Evolutionary conservation across 176 grass and related monocot genomes (phyloP).

Genomic region (Echinochloa phyllopogon): DNA sequence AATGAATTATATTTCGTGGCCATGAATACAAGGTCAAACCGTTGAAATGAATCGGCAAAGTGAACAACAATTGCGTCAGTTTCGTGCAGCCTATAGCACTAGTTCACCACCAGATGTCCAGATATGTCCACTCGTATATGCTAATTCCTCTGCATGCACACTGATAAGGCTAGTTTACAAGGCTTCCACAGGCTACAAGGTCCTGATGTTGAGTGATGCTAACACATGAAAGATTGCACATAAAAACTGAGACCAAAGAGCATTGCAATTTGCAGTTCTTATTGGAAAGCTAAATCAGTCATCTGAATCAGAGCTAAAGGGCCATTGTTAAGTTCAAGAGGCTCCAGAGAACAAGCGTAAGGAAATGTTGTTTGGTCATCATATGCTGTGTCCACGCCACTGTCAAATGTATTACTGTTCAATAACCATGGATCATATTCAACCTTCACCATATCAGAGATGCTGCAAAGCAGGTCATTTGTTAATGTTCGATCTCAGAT

Average conservation of each 20-base stretch:
- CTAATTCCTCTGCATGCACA: no score
- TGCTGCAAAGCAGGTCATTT: not conserved
- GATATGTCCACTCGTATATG: no score
- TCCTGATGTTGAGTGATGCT: no score
- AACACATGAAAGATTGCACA: not conserved
- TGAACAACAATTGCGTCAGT: no score
- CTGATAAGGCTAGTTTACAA: not conserved
- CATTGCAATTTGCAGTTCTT: not conserved
- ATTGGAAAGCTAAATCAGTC: not conserved
- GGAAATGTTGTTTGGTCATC: not conserved
- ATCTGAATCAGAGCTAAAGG: not conserved
- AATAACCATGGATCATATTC: not conserved
- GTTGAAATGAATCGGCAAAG: no score
- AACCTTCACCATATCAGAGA: not conserved
- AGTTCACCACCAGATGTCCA: no score
- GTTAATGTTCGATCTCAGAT: not conserved
- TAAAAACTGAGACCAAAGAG: not conserved
- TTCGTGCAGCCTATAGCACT: no score
- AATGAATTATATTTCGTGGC: no score
- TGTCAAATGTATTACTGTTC: not conserved
- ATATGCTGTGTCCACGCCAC: not conserved
- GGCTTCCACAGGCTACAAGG: not conserved
- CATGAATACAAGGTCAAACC: no score
- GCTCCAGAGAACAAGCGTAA: no score
- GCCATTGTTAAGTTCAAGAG: no score